Base-by-base conservation (phyloP, 2,329 filamentous ascomycete species). In the Pseudogymnoascus sp. region DNA sequence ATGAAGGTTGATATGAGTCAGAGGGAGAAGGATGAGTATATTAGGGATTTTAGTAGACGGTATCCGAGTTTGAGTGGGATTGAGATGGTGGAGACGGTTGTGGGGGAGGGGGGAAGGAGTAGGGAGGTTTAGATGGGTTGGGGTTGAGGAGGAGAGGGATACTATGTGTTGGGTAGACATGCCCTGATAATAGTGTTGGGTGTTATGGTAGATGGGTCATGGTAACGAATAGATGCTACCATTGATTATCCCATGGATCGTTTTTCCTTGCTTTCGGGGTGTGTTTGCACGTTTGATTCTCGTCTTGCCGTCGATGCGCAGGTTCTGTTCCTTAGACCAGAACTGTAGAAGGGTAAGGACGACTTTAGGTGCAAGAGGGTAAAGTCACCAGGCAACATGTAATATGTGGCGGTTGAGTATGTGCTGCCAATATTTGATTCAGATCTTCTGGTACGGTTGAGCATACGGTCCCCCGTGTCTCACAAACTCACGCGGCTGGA, bases 21-120 rank as follows among this genome's bases (percentile, higher is more conserved):
- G 3, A 77, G 80, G 67, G 81, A 87, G 69, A 84, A 80, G 72
- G 85, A 86, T 54, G 89, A 92, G 68, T 87, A 87, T 70, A 74
- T 88, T 51, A 75, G 77, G 65, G 76, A 90, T 72, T 97, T 97
- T 73, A 88, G 87, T 66, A 92, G 92, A 75, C 81, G 91, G 64
- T 97, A 92, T 75, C 93, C 93, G 0, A 96, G 89, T 73, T 77
- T 97, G 64, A 87, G 86, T 63, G 84, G 91, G 8, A 84, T 97
- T 69, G 93, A 97, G 77, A 90, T 74, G 72, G 73, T 74, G 51
- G 73, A 74, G 66, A 71, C 67, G 60, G 68, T 69, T 45, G 70
- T 73, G 63, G 67, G 66, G 37, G 37, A 63, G 39, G 60, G 63
- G 21, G 54, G 47, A 12, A 54, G 63, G 60, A 62, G 57, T 54